These are phyloP conservation scores for Debaryomyces subglobosus DNA, from an alignment of 1,139 yeast genomes.

Conservation along the genomic window DNA sequence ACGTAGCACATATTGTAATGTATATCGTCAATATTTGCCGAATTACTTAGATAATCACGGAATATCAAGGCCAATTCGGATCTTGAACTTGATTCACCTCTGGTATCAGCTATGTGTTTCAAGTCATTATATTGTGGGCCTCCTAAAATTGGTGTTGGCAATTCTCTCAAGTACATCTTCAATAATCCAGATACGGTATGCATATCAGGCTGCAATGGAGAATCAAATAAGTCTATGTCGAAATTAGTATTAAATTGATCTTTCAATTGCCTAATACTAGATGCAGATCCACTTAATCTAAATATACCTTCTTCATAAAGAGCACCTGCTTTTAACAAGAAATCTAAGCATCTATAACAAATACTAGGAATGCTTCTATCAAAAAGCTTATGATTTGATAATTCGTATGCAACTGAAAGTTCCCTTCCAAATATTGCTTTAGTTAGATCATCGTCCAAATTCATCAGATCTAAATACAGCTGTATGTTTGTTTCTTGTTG, in stretches of 20 bases:
- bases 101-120: conserved; percentile 27
- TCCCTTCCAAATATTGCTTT: conserved; percentile 68
- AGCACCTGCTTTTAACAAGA: conserved; percentile 68
- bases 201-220: conserved; percentile 54
- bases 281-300: conserved; percentile 86
- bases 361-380: conserved; percentile 70
- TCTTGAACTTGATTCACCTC: conserved; percentile 21
- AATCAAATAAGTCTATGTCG: conserved; percentile 65
- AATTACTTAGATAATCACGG: conserved; percentile 33
- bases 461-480: conserved; percentile 42
- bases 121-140: conserved; percentile 44
- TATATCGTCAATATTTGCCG: conserved; percentile 34
- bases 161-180: conserved; percentile 71
- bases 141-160: conserved; percentile 69
- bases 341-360: conserved; percentile 74
- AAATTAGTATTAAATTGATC: conserved; percentile 64
- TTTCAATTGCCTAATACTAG: conserved; percentile 72
- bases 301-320: conserved; percentile 88
- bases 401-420: conserved; percentile 52
- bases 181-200: conserved; percentile 81
- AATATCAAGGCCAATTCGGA: conserved; percentile 33
- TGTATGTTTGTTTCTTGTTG: conserved; percentile 29
- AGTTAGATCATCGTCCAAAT: conserved; percentile 38
- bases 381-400: conserved; percentile 51
- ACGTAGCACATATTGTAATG: conserved; percentile 66